Evolutionary conservation across 805 yeast genomes (phyloP).

Genomic region (Starmerella roubikii): DNA sequence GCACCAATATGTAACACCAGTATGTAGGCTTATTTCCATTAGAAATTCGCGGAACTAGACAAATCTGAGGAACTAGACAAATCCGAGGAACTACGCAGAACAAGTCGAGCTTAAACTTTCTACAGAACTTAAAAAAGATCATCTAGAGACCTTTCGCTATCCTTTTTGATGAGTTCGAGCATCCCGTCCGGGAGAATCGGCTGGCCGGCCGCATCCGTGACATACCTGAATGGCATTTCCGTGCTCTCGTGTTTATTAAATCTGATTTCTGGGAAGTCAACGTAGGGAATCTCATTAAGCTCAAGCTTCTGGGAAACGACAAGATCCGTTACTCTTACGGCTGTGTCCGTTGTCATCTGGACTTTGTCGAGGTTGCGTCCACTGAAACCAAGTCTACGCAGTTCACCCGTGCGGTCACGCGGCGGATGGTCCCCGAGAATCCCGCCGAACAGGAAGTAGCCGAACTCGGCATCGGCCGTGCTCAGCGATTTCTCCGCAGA

Average conservation of each 20-base stretch:
- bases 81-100: too few species aligned
- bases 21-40: too few species aligned
- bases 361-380: slow-evolving; percentile 77
- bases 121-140: slow-evolving; percentile 13
- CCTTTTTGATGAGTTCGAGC: slow-evolving; percentile 72
- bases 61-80: too few species aligned
- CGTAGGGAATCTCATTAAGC: slow-evolving; percentile 65
- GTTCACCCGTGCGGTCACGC: slow-evolving; percentile 84
- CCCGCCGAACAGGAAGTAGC: slow-evolving; percentile 92
- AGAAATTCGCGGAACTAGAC: too few species aligned
- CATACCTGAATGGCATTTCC: slow-evolving; percentile 95
- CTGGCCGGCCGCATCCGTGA: slow-evolving; percentile 43
- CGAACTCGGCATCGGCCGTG: slow-evolving; percentile 52
- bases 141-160: slow-evolving; percentile 51
- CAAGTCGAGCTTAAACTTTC: too few species aligned
- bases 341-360: slow-evolving; percentile 98
- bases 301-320: slow-evolving; percentile 46
- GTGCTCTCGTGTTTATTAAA: slow-evolving; percentile 82
- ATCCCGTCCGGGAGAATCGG: slow-evolving; percentile 90
- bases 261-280: slow-evolving; percentile 89
- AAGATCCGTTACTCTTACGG: slow-evolving; percentile 76
- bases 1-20: too few species aligned
- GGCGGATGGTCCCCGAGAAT: slow-evolving; percentile 81
- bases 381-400: slow-evolving; percentile 71
- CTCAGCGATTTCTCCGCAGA: slow-evolving; percentile 59